Conservation (phyloP, 495 filamentous ascomycete species). For the Aspergillus kassunensis region DNA sequence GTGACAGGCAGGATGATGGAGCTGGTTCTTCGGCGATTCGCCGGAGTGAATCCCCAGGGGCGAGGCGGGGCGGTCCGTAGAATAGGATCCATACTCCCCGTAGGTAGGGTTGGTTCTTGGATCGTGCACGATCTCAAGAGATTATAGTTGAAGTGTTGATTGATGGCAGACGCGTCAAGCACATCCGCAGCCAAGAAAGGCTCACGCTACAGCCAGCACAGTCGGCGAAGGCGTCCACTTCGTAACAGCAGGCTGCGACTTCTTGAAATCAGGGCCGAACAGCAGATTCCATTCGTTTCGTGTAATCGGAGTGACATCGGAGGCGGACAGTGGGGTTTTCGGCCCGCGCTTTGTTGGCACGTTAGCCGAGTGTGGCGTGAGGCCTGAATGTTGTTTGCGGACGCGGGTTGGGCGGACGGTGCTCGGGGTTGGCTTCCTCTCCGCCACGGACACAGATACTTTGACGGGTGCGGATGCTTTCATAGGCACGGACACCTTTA, state of each 20-base stretch:
- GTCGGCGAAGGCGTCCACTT: conserved; percentile 44
- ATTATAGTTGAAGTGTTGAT: neutral
- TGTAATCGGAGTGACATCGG: conserved; percentile 46
- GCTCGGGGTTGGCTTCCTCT: conserved; percentile 23
- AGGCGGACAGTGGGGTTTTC: conserved; percentile 43
- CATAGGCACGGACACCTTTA: too few species aligned
- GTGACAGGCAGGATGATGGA: neutral
- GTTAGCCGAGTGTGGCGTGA: conserved; percentile 14
- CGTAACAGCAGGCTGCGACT: conserved; percentile 34
- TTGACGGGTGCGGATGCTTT: too few species aligned
- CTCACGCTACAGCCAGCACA: conserved; percentile 35
- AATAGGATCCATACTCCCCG: too few species aligned
- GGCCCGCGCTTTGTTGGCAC: conserved; percentile 31
- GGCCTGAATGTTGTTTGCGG: conserved; percentile 16
- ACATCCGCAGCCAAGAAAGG: too few species aligned
- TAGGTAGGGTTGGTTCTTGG: neutral
- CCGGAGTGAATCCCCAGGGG: neutral
- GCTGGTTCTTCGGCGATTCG: neutral
- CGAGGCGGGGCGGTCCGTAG: neutral
- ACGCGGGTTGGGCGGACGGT: conserved; percentile 20
- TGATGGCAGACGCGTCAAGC: neutral
- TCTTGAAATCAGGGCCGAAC: conserved; percentile 28
- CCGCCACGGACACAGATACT: conserved; percentile 15
- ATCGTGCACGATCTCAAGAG: neutral
- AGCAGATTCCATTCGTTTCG: conserved; percentile 47